Conservation (phyloP, 345 rosid genomes). For the Citrus sp. region DNA sequence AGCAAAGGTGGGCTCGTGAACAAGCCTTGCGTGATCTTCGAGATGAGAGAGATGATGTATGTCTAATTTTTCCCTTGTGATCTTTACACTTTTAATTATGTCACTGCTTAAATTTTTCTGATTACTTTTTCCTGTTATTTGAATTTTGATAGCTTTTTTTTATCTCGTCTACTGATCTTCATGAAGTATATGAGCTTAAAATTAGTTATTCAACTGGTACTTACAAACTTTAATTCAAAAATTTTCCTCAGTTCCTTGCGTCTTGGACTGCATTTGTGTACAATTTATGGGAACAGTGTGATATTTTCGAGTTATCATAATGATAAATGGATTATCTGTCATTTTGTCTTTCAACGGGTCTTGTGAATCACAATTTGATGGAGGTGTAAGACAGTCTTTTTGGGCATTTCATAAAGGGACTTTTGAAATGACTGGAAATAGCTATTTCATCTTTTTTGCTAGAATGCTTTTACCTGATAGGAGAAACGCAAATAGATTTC, state of each 20-base stretch:
- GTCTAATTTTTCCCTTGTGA: conserved; percentile 18
- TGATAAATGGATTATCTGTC: background rate
- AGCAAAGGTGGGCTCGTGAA: conserved; percentile 71
- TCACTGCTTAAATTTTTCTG: background rate
- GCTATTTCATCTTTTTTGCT: background rate
- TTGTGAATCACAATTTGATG: background rate
- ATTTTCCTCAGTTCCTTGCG: background rate
- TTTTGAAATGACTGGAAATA: background rate
- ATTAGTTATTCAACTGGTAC: no score
- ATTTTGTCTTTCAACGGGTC: background rate
- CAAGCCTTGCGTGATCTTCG: conserved; percentile 63
- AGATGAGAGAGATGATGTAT: conserved; percentile 91
- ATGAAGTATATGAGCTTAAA: background rate
- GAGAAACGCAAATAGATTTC: background rate
- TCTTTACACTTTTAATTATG: background rate
- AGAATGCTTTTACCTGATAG: background rate
- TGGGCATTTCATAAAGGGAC: background rate
- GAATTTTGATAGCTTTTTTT: background rate
- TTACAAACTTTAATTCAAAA: background rate
- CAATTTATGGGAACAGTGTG: background rate
- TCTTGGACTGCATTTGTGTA: background rate
- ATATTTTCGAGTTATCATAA: background rate
- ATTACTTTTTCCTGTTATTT: background rate
- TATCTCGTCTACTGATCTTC: background rate
- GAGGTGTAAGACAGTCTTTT: background rate